Percentiles rank a stretch among this genome's conserved stretches.
Evolutionary conservation across 805 yeast genomes (phyloP).

Genomic region (Candida taoyuanica): DNA sequence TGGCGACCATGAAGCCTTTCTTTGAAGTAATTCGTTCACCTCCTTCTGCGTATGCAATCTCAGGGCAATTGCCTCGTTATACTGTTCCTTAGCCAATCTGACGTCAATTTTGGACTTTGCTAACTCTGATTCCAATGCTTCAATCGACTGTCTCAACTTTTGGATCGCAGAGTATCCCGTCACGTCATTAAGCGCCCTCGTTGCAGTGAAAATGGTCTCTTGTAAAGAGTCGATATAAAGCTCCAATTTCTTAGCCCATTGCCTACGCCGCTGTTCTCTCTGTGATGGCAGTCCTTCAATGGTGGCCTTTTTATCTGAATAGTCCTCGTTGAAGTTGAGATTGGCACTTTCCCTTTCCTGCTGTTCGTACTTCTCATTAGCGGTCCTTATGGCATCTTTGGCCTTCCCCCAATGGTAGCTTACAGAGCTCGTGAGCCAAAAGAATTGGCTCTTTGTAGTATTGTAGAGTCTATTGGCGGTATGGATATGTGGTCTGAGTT

Average conservation of each 20-base stretch:
- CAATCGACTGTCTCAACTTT: constrained; percentile 58
- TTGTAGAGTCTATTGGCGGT: constrained; percentile 16
- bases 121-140: constrained; percentile 47
- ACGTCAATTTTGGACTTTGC: constrained; percentile 45
- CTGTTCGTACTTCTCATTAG: constrained; percentile 32
- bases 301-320: constrained; percentile 19
- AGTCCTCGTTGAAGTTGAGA: constrained; percentile 34
- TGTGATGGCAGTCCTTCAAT: constrained; percentile 43
- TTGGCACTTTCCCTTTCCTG: constrained; percentile 34
- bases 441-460: constrained; percentile 14
- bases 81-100: constrained; percentile 42
- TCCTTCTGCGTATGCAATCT: constrained; percentile 75
- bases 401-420: constrained; percentile 27
- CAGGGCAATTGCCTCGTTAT: constrained; percentile 55
- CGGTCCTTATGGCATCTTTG: constrained; percentile 32
- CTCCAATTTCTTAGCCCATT: constrained; percentile 42
- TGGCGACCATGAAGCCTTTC: constrained; percentile 80
- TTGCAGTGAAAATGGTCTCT: constrained; percentile 53
- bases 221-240: constrained; percentile 51
- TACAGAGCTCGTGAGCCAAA: constrained; percentile 12
- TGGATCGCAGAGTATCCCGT: constrained; percentile 89
- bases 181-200: constrained; percentile 75
- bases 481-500: constrained; percentile 21
- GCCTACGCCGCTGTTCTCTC: constrained; percentile 35
- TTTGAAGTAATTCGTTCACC: constrained; percentile 78